Percentiles rank a stretch among this genome's conserved stretches.
phyloP scores from a whole-genome alignment of 768 basidiomycete species.

The Cystofilobasidium capitatum region DNA sequence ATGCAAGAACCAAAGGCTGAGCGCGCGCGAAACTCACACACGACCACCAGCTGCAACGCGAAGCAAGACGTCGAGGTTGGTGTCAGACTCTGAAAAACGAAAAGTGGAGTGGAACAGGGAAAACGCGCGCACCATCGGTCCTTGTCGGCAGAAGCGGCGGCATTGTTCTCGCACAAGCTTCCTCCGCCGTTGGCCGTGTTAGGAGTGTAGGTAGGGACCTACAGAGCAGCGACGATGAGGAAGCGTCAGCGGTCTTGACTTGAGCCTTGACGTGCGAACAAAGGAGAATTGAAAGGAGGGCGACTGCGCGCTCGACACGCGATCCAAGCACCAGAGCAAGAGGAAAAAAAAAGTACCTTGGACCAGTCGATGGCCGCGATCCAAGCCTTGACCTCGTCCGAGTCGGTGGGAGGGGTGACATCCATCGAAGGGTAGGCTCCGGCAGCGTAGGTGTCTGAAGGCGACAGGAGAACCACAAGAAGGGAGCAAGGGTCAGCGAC shows the following conservation, averaged over 20 bases:
- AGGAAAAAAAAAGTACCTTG: background rate
- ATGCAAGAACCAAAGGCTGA: background rate
- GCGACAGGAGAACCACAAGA: too few relatives aligned
- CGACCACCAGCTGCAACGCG: conserved; percentile 9
- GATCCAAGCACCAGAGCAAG: background rate
- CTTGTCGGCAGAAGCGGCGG: conserved; percentile 13
- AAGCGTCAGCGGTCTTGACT: background rate
- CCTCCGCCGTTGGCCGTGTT: conserved; percentile 11
- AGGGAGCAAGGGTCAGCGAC: background rate
- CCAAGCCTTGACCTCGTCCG: conserved; percentile 33
- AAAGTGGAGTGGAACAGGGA: too few relatives aligned
- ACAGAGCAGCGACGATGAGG: background rate
- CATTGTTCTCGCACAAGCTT: conserved; percentile 8
- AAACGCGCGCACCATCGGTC: background rate
- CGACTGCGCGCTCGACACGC: too few relatives aligned
- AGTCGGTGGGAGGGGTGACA: conserved; percentile 36
- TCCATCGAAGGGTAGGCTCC: conserved; percentile 36
- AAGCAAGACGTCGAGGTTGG: too few relatives aligned
- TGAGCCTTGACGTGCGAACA: too few relatives aligned
- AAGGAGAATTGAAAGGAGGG: too few relatives aligned
- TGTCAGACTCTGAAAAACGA: too few relatives aligned
- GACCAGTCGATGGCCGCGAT: conserved; percentile 25
- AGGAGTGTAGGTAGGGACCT: conserved; percentile 23
- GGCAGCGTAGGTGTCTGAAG: conserved; percentile 9
- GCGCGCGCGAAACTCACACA: background rate